These are phyloP conservation scores for Ampelocalamus luodianensis DNA, from an alignment of 176 grass and related monocot genomes.

Conservation along the genomic window DNA sequence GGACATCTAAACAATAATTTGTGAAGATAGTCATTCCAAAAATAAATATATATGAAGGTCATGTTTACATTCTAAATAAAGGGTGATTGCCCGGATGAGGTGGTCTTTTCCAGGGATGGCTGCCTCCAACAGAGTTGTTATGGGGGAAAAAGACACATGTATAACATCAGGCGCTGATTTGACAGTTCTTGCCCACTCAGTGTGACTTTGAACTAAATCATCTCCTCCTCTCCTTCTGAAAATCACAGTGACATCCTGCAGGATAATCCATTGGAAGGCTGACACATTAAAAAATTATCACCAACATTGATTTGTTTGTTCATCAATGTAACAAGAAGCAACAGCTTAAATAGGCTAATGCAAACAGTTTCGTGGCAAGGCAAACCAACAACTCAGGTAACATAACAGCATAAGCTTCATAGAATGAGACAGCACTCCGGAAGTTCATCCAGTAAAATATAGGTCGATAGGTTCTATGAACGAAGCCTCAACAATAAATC, in stretches of 20 bases:
- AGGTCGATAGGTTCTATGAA: neutral
- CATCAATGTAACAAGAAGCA: neutral
- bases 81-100: slow-evolving; percentile 62
- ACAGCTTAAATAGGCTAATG: neutral
- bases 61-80: slow-evolving; percentile 78
- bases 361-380: neutral
- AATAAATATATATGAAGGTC: neutral
- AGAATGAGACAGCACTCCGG: neutral
- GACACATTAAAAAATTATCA: neutral
- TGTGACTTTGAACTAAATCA: slow-evolving; percentile 66
- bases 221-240: slow-evolving; percentile 74
- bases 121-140: slow-evolving; percentile 60
- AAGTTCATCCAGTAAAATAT: neutral
- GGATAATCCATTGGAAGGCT: slow-evolving; percentile 29
- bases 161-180: slow-evolving; percentile 64
- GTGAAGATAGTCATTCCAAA: neutral
- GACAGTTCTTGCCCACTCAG: slow-evolving; percentile 59
- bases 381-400: neutral
- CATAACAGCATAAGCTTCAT: slow-evolving; percentile 3
- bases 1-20: slow-evolving; percentile 4
- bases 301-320: neutral
- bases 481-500: neutral
- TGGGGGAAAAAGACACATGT: slow-evolving; percentile 65
- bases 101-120: slow-evolving; percentile 60
- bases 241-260: slow-evolving; percentile 84